Evolutionary conservation across 2,329 filamentous ascomycete species (phyloP), one percentile per base, ranked within the genome.

Genomic region (Xylaria polymorpha): DNA sequence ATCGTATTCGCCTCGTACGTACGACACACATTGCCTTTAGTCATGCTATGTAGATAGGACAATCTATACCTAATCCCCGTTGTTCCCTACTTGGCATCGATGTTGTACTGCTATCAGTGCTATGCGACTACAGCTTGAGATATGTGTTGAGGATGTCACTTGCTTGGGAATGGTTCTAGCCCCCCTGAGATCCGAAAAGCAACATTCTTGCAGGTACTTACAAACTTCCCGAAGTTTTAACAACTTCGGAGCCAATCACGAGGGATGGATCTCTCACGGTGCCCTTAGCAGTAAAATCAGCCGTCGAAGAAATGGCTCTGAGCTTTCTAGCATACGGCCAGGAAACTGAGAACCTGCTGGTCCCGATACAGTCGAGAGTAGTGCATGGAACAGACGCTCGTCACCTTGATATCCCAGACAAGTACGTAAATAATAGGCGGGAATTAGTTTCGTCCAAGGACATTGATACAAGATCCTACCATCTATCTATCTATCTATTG

Each of bases 181-280:
- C 10, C 53, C 9, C 32, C 15, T 6, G 8, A 25, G 4, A 55
- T 18, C 32, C 20, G 14, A 22, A 20, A 37, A 35, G 18, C 12
- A 55, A n/a, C 18, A 37, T 56, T 5, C 53, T 39, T 56, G 53
- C 53, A 56, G 35, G 39, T 39, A 20, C 32, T 14, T 39, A 39
- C 32, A 56, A 6, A 1, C 8, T 32, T 18, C 14, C 32, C 65
- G 61, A 10, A 12, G 58, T 2, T 15, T 71, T 2, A 25, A 55
- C 53, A 50, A 68, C 48, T 69, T 69, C 43, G 66, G 14, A 64
- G 69, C 37, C n/a, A 72, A 12, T 22, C 41, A 22, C 29, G 18
- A 4, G 32, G 46, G 22, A 64, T 67, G 10, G 18, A 35, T 44
- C 2, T 22, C 41, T 10, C n/a, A 9, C 25, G 18, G 4, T 22